A percentile compares a stretch with the other conserved stretches of the same genome.
These are phyloP conservation scores for Penicillium hordei DNA, from an alignment of 2,329 filamentous ascomycete genomes.

Conservation along the genomic window DNA sequence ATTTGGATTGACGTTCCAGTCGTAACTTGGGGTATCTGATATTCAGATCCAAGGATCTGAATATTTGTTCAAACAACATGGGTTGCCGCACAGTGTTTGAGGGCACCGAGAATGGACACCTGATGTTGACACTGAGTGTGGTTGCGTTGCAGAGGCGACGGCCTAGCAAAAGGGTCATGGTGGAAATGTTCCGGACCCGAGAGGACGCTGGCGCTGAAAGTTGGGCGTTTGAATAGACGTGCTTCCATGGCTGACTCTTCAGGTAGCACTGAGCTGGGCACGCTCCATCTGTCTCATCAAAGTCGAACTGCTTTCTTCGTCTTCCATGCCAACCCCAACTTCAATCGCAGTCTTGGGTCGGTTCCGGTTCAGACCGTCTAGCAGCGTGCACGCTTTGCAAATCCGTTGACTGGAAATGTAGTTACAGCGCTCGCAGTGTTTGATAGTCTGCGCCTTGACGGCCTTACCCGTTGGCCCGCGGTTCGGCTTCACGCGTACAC, in stretches of 20 bases:
- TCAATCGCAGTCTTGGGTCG: conserved; percentile 49
- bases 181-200: not conserved
- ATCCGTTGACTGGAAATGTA: conserved; percentile 93
- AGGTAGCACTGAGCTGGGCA: conserved; percentile 44
- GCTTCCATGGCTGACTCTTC: conserved; percentile 6
- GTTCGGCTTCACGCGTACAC: conserved; percentile 24
- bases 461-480: conserved; percentile 53
- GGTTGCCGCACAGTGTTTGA: conserved; percentile 2
- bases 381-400: conserved; percentile 87
- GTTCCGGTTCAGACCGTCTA: conserved; percentile 86
- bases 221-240: not conserved
- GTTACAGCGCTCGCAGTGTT: conserved; percentile 81
- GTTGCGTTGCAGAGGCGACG: not conserved
- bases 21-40: not conserved
- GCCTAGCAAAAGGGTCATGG: not conserved
- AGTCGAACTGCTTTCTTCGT: conserved; percentile 54
- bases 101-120: conserved; percentile 3
- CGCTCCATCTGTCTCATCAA: conserved; percentile 53
- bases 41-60: not conserved
- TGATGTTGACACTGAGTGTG: not conserved
- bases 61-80: not conserved
- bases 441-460: conserved; percentile 58
- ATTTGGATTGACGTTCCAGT: not conserved
- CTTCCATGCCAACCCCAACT: conserved; percentile 44
- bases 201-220: not conserved